Evolutionary conservation across 495 filamentous ascomycete genomes (phyloP), one percentile per base, ranked within the genome.

Genomic region (Penicillium desertorum): DNA sequence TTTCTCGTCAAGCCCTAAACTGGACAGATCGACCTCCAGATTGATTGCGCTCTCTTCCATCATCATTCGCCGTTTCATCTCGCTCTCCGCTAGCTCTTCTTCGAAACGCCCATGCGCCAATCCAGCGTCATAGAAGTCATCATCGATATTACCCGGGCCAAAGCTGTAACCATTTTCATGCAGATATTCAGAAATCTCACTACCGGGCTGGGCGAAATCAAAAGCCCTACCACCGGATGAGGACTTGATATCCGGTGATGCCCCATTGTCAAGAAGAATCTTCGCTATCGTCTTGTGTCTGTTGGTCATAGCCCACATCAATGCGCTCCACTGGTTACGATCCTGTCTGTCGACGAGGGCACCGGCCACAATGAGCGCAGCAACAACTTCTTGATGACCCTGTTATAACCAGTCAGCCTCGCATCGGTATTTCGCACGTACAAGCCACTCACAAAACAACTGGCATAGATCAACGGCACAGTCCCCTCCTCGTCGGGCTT

Each of bases 281-380:
- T 97, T 97, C 22, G 91, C 91, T 63, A 99, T 98, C 29, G 85
- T 86, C 71, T 97, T 97, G 69, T 99, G 94, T 60, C 92, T 79
- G 68, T 98, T 99, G 39, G 94, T 98, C 91, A 97, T 98, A 30
- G 94, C 94, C 94, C 94, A 99, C 94, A 98, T 99, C 63, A 99
- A 76, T 17, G 94, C 87, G 69, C 91, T 99, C 94, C 94, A 99
- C 60, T 93, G 86, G 68, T 98, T 96, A 48, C 88, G 86, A 68
- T 99, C 94, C 73, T 97, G 94, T 66, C 88, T 85, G 71, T 99
- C 91, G 27, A 97, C 90, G 58, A 91, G 83, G n/a, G 90, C 94
- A 5, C 94, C 91, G 7, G 88, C 89, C 48, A 91, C 83, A 32
- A 99, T 79, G 36, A 99, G 84, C 32, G 87, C 86, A 45, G 86